These are phyloP conservation scores for Straminergon stramineum DNA, from an alignment of 225 moss, liverwort and hornwort species.

Conservation along the genomic window DNA sequence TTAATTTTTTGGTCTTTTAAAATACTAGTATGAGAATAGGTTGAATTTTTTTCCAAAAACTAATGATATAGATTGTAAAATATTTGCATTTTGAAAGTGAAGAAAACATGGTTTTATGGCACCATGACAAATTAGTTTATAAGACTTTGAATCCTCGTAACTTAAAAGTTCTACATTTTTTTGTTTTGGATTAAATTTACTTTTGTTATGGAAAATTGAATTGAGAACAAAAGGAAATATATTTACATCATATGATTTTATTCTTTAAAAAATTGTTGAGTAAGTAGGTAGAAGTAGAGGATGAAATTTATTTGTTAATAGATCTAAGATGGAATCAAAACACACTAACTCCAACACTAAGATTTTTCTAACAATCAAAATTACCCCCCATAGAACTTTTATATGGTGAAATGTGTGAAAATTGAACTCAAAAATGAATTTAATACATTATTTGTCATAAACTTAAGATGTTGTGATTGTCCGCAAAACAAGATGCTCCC, in stretches of 20 bases:
- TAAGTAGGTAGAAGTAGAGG: neutral
- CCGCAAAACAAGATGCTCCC: too few species aligned
- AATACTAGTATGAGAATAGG: neutral
- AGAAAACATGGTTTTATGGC: too few species aligned
- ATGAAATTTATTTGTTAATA: too few species aligned
- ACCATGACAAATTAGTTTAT: neutral
- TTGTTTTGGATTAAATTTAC: neutral
- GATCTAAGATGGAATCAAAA: neutral
- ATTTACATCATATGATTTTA: rapidly evolving
- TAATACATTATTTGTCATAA: too few species aligned
- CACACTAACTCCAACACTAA: neutral
- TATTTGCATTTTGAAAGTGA: too few species aligned
- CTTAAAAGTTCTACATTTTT: neutral
- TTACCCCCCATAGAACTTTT: neutral
- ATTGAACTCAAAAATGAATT: too few species aligned
- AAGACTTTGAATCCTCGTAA: neutral
- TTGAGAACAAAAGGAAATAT: rapidly evolving
- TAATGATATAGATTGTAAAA: too few species aligned
- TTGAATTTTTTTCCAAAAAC: too few species aligned
- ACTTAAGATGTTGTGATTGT: too few species aligned
- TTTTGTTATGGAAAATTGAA: neutral
- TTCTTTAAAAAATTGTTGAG: neutral
- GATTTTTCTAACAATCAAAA: neutral
- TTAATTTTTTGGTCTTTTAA: neutral
- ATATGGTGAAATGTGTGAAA: too few species aligned